Base-by-base conservation (phyloP, 805 yeast species). In the Lachancea dasiensis region DNA sequence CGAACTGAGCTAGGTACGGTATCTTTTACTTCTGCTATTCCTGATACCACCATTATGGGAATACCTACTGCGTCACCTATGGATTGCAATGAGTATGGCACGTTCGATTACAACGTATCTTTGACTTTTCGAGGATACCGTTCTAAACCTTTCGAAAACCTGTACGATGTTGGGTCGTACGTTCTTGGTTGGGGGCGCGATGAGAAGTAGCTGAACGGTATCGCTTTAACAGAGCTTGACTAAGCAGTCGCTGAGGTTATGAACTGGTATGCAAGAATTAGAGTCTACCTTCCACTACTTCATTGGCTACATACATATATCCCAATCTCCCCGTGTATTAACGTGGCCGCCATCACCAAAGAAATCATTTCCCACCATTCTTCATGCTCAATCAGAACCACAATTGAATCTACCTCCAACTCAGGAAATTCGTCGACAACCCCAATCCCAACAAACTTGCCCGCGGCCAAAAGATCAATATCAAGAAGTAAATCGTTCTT, bases 121-220 rank as follows among this genome's bases (percentile, higher is more conserved):
- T 29, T 49, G 1, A 44, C 48, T 6, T 46, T 48, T 30, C 19
- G 43, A 11, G 14, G 36, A 30, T 21, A 31, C 36, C 47, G 43
- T 23, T 38, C 56, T 7, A 45, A 56, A 10, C 31, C 40, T 13
- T 72, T 69, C 42, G 47, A 42, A 23, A 69, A 70, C 43, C 44
- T 52, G 32, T 77, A 76, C 51, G 70, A 69, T 11, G 81, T 75
- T 46, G 63, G 65, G 17, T 58, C 69, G 6, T 68, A 59, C 43
- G 78, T 77, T 8, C 46, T 52, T 8, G 85, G 84, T 9, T 79
- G 79, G 76, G 94, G 84, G 14, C 57, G 62, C 27, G 95, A 86
- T 49, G 64, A 66, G 25, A 65, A 86, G 6, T 35, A 47, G 0
- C 49, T 84, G 38, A 74, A 73, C 32, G 73, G 67, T 28, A 54